Conservation (phyloP, 2,329 filamentous ascomycete species). For the Aureobasidium sp. region DNA sequence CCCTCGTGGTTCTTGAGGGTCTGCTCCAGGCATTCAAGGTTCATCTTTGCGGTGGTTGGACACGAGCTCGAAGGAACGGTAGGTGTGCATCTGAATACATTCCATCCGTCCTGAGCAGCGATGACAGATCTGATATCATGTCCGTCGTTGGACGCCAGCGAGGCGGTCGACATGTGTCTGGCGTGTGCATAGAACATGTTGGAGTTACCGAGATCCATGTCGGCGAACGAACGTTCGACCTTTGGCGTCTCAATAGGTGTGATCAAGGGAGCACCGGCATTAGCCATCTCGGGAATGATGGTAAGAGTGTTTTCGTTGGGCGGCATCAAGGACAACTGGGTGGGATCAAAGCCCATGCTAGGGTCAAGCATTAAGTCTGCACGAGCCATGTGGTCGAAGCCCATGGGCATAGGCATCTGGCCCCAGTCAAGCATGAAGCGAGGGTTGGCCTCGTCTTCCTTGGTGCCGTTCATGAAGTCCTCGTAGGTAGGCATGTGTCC, state of each 20-base stretch:
- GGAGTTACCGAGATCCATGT: conserved; percentile 39
- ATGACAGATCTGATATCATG: conserved; percentile 43
- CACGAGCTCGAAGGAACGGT: conserved; percentile 42
- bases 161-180: conserved; percentile 34
- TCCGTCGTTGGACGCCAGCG: conserved; percentile 15
- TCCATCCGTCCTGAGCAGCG: conserved; percentile 47
- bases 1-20: conserved; percentile 45
- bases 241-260: conserved; percentile 42
- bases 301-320: conserved; percentile 37
- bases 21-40: conserved; percentile 46
- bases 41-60: conserved; percentile 44
- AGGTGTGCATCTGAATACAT: conserved; percentile 46
- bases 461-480: conserved; percentile 35
- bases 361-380: conserved; percentile 40
- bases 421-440: conserved; percentile 45
- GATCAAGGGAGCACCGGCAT: conserved; percentile 33
- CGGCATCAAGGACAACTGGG: conserved; percentile 29
- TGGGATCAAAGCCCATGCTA: conserved; percentile 40
- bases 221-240: conserved; percentile 41
- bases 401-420: conserved; percentile 39
- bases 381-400: conserved; percentile 37
- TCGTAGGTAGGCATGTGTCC: conserved; percentile 41
- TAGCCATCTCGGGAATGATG: conserved; percentile 40
- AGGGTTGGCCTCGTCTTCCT: conserved; percentile 39
- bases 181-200: conserved; percentile 33